Conservation (phyloP, 2,329 filamentous ascomycete genomes). For the Botrytis aclada region DNA sequence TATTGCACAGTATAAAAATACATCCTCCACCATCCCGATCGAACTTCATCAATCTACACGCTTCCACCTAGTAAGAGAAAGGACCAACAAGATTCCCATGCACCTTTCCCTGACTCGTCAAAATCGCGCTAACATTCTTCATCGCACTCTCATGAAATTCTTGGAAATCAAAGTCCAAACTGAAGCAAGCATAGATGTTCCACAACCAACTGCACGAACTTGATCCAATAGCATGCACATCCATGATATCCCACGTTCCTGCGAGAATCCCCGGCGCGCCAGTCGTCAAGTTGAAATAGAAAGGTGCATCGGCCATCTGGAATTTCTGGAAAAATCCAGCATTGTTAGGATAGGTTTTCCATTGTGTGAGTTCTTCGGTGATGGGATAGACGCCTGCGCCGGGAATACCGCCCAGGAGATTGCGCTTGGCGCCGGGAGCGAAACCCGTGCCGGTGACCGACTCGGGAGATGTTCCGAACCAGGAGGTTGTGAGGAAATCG, state of each 20-base stretch:
- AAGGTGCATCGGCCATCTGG: background rate
- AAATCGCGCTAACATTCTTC: conserved; percentile 1
- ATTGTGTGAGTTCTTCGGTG: conserved; percentile 7
- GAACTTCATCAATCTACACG: background rate
- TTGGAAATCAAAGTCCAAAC: background rate
- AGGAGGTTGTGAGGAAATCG: conserved; percentile 1
- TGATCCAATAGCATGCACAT: background rate
- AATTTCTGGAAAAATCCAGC: background rate
- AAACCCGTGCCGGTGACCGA: background rate
- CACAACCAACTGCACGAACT: background rate
- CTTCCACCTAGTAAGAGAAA: background rate
- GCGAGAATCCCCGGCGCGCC: background rate
- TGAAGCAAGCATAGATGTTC: conserved; percentile 15
- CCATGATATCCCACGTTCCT: conserved; percentile 3
- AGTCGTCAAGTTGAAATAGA: background rate
- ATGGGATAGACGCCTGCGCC: background rate
- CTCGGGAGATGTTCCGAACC: background rate
- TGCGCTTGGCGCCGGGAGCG: background rate
- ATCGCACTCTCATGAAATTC: conserved; percentile 12
- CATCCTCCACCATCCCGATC: background rate
- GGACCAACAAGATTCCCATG: background rate
- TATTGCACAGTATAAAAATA: background rate
- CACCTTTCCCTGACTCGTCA: background rate
- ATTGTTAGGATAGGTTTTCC: background rate
- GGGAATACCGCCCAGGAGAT: background rate